Evolutionary conservation across 2,329 filamentous ascomycete genomes (phyloP), one percentile per base, ranked within the genome.

Genomic region (Colletotrichum sp.): DNA sequence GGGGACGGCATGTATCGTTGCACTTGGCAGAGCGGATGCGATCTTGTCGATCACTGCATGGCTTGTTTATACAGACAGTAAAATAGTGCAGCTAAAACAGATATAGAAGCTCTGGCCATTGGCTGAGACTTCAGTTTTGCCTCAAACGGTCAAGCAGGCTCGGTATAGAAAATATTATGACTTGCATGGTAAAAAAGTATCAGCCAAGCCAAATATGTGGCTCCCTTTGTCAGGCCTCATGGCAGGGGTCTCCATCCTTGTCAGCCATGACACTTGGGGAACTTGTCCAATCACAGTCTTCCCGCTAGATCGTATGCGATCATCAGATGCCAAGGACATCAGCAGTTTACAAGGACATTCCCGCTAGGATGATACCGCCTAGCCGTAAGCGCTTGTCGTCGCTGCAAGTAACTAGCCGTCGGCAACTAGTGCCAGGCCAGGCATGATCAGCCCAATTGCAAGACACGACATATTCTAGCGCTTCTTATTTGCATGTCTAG

Each of bases 391-490:
- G 36, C 44, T 70, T 52, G 18, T 22, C 24, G n/a, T 28, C 32
- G 57, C 15, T 24, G 22, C 30, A 13, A 22, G 36, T 48, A 62
- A 70, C 57, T 70, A 63, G 55, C 68, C 68, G 36, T 62, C 68
- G 57, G 68, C 26, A 62, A 62, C 68, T 70, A 52, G 34, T 52
- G 10, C 18, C 55, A 63, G 36, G 10, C 55, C 55, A 63, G 36
- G 32, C 30, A 26, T 48, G 30, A 68, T 63, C 34, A 63, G 36
- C 39, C 44, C 59, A 59, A 24, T 62, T 30, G 34, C 34, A 52
- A 69, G 67, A 69, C 67, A 62, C 67, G 12, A 62, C 68, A 34
- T 70, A 63, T 70, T 70, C 68, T 70, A 63, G 68, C 57, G 68
- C 36, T 48, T 63, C 36, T 63, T 68, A 68, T 22, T 18, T 28